A percentile compares a stretch with the other conserved stretches of the same genome.
These are phyloP conservation scores for Boletus smithii DNA, from an alignment of 1,284 basidiomycete species.

Conservation along the genomic window DNA sequence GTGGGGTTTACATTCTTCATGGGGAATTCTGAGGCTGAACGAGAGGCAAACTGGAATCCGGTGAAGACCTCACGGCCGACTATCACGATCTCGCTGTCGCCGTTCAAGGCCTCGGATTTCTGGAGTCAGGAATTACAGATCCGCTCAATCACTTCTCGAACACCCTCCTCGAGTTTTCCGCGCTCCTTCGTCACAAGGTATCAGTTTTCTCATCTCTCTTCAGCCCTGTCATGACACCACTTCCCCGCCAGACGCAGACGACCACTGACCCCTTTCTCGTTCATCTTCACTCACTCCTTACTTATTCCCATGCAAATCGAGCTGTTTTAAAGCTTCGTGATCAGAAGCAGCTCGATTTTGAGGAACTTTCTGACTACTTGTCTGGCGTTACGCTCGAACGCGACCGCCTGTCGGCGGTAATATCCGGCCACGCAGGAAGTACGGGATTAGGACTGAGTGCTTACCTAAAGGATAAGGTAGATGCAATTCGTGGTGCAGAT, in stretches of 20 bases:
- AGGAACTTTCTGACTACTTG: constrained; percentile 94
- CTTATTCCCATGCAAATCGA: constrained; percentile 87
- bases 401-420: constrained; percentile 84
- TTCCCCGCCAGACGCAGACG: constrained; percentile 63
- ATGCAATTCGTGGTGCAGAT: constrained; percentile 87
- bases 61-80: constrained; percentile 91
- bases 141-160: constrained; percentile 95
- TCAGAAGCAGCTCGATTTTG: constrained; percentile 98
- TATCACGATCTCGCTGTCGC: constrained; percentile 96
- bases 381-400: constrained; percentile 88
- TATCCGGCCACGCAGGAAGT: constrained; percentile 77
- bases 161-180: constrained; percentile 90
- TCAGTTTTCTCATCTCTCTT: neutral
- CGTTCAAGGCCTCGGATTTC: constrained; percentile 93
- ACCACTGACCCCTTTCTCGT: constrained; percentile 85
- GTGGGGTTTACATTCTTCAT: constrained; percentile 27
- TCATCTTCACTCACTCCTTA: constrained; percentile 85
- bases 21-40: constrained; percentile 69
- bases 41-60: constrained; percentile 74
- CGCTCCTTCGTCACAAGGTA: constrained; percentile 78
- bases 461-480: constrained; percentile 93
- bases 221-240: constrained; percentile 2
- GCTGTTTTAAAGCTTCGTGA: constrained; percentile 92
- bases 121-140: constrained; percentile 97
- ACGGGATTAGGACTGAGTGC: constrained; percentile 81